Base-by-base conservation (phyloP, 2,329 filamentous ascomycete species). In the Orbilia oligospora region DNA sequence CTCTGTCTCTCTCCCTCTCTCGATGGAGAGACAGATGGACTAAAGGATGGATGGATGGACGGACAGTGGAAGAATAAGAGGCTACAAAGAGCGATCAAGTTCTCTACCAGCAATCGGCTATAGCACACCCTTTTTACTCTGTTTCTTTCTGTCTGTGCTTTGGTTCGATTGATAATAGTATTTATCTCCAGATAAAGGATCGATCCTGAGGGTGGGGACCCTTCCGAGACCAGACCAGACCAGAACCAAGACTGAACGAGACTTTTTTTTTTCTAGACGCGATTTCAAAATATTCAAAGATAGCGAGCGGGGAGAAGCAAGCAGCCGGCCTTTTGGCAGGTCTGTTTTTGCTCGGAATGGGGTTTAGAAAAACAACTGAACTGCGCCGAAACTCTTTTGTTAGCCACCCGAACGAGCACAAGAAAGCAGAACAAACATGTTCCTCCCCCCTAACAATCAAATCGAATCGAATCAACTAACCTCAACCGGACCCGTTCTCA, bases 391-490 rank as follows among this genome's bases (percentile, higher is more conserved):
- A 66, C 20, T 18, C n/a, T 20, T 46, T 20, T 68, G 75, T 78
- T 78, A 78, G 75, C 75, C 75, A 78, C 56, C 75, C 68, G 75
- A 78, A 78, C 75, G 65, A 78, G 68, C 67, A 51, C 18, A 51
- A 51, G 22, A 51, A 49, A 22, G 22, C 22, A 24, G 20, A 24
- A 24, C 20, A 51, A 51, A 51, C 20, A 20, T 36, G 36, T 58
- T 24, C 49, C 24, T 30, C 36, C 58, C 72, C 66, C 65, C 72
- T 70, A 61, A 76, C 55, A 71, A 33, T 30, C 12, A 51, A 53
- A 53, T 53, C 49, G 30, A 30, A 46, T n/a, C 16, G 2, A 46
- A 46, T 46, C 41, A 46, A 46, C 41, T 46, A 18, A 46, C 41
- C 41, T 46, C 41, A 46, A 46, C 41, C 27, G 10, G 14, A 41